Evolutionary conservation across 257 asterid genomes (phyloP), one percentile per base, ranked within the genome.

Genomic region (Solanum chiquidenum): DNA sequence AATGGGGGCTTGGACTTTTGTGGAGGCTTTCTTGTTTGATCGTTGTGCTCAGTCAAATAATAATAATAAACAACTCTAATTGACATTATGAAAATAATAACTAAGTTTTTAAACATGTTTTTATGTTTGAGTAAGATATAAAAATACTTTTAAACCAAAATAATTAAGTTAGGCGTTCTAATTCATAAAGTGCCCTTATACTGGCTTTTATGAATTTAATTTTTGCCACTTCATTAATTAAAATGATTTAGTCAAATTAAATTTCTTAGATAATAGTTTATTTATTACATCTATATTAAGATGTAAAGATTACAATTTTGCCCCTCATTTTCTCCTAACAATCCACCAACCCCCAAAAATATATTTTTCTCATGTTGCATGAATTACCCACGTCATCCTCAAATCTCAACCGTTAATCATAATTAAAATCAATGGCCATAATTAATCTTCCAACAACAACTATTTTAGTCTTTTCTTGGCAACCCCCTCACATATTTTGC

Each of bases 341-440:
- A 27, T 5, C 85, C 75, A 86, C 88, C 88, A 76, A 87, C 79
- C 52, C 34, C 49, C 20, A 4, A 49, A 16, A 6, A 1, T 38
- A 7, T 55, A 58, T 18, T 35, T 52, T 33, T 4, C 2, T 2
- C 86, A 83, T 73, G 58, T 88, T 82, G 60, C 83, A 87, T 83
- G 86, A 87, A 85, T 21, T 74, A 27, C 62, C 92, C 83, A 90
- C 93, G 91, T 88, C 82, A 80, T 76, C 72, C 76, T 38, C 84
- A 21, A 38, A 90, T 87, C 89, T 11, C 12, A 2, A 73, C 93
- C 95, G 91, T 94, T 27, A 49, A 84, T 21, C 10, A 21, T 2
- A 13, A 7, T 55, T 16, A 18, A 34, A 83, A 27, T 71, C 89
- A 92, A 14, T 14, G 64, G 64, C 92, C 38, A 55, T 40, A 66